Percentiles rank a stretch among this genome's conserved stretches.
These are phyloP conservation scores for Leishmania major DNA, from an alignment of 208 protist genomes.

Conservation along the genomic window DNA sequence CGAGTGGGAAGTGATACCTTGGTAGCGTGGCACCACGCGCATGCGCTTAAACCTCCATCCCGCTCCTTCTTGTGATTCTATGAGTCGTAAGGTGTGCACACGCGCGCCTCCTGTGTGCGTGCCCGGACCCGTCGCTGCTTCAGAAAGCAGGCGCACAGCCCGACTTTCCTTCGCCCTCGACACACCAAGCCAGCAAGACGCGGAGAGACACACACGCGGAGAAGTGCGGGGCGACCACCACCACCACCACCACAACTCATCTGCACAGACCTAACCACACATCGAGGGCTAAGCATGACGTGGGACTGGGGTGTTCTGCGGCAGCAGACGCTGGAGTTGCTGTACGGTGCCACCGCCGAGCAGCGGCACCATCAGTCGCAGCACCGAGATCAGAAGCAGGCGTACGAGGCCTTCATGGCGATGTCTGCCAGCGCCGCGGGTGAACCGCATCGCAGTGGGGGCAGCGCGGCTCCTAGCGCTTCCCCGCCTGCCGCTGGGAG, in stretches of 20 bases:
- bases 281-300: background rate
- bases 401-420: slow-evolving; percentile 4
- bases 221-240: background rate
- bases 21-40: background rate
- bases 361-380: slow-evolving; percentile 50
- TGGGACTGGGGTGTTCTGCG: slow-evolving; percentile 2
- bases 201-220: background rate
- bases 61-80: background rate
- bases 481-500: background rate
- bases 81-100: background rate
- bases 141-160: background rate
- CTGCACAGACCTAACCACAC: background rate
- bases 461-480: background rate
- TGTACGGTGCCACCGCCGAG: slow-evolving; percentile 13
- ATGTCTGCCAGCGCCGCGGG: background rate
- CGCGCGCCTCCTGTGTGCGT: background rate
- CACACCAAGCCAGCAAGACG: background rate
- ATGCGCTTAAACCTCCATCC: background rate
- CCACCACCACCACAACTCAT: background rate
- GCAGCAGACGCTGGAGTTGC: slow-evolving; percentile 7
- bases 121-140: background rate
- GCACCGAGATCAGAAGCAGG: slow-evolving; percentile 14
- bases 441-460: background rate
- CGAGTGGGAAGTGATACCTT: background rate
- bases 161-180: background rate